Percentiles rank a stretch among this genome's conserved stretches.
phyloP scores from a whole-genome alignment of 2,329 filamentous ascomycete species.

The Truncatella angustata region DNA sequence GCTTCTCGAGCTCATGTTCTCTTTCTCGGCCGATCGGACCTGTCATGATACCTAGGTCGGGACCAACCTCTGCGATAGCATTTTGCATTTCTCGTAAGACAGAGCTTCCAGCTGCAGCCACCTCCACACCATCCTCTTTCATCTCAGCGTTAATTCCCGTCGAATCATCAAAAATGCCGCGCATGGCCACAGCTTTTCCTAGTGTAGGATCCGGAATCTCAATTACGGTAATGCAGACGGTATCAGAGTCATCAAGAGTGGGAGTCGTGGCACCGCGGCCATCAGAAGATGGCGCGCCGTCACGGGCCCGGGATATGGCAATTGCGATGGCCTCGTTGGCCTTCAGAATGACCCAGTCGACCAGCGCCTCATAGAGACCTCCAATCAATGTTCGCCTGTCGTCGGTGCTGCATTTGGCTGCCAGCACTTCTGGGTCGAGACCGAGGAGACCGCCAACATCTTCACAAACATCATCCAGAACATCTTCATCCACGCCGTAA shows the following conservation, averaged over 20 bases:
- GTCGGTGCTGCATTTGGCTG: constrained; percentile 75
- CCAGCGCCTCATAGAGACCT: constrained; percentile 87
- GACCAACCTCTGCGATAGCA: constrained; percentile 72
- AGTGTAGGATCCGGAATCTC: constrained; percentile 79
- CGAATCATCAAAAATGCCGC: constrained; percentile 86
- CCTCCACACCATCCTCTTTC: constrained; percentile 89
- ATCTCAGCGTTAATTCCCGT: constrained; percentile 94
- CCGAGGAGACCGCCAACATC: constrained; percentile 86
- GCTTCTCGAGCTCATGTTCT: constrained; percentile 76
- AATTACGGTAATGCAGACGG: constrained; percentile 83
- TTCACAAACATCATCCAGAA: constrained; percentile 81
- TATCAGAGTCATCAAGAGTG: constrained; percentile 73
- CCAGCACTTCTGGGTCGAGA: constrained; percentile 79
- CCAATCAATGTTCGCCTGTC: constrained; percentile 81
- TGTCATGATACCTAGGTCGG: constrained; percentile 73
- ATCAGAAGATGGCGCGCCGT: constrained; percentile 64
- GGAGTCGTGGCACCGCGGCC: constrained; percentile 63
- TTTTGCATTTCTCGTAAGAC: constrained; percentile 85
- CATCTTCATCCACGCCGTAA: constrained; percentile 80
- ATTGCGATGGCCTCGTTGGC: constrained; percentile 81
- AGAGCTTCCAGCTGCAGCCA: constrained; percentile 71
- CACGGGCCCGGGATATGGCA: constrained; percentile 70
- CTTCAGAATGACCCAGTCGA: constrained; percentile 90
- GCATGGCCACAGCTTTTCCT: constrained; percentile 84
- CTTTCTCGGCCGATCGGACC: constrained; percentile 68